Conservation (phyloP, 148 eudicot genomes). For the Persicaria tinctoria region DNA sequence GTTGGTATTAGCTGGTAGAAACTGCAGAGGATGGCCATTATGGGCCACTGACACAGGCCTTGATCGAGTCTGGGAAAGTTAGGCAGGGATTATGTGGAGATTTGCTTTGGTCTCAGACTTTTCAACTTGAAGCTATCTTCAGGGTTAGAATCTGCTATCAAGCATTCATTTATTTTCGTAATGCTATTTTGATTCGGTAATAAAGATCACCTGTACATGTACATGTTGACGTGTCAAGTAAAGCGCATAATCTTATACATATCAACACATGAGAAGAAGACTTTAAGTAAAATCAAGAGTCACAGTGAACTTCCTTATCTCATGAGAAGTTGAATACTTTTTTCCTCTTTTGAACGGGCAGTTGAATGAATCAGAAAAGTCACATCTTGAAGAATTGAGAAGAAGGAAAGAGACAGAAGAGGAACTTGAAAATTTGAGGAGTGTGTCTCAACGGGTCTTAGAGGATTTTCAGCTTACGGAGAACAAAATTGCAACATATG, state of each 20-base stretch:
- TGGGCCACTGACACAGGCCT: background rate
- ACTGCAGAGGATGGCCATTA: background rate
- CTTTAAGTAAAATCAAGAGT: background rate
- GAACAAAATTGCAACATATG: constrained; percentile 33
- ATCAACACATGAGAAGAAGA: background rate
- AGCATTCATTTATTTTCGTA: background rate
- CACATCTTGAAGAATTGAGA: background rate
- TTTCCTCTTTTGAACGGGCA: background rate
- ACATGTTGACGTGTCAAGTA: too few species aligned
- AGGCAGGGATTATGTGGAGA: background rate
- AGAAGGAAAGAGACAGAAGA: constrained; percentile 18
- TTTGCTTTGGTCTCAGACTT: background rate
- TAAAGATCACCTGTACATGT: too few species aligned
- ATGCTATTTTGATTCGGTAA: background rate
- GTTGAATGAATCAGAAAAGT: constrained; percentile 8
- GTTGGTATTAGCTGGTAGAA: constrained; percentile 1
- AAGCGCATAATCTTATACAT: too few species aligned
- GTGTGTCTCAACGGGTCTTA: constrained; percentile 24
- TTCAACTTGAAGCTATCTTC: constrained; percentile 13
- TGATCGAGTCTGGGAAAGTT: background rate
- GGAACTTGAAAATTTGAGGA: constrained; percentile 43
- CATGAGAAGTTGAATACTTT: background rate
- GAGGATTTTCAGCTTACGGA: constrained; percentile 49
- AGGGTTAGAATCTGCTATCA: background rate
- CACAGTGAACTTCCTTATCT: background rate